Evolutionary conservation across 2,329 filamentous ascomycete genomes (phyloP), one percentile per base, ranked within the genome.

Genomic region (Colletotrichum karsti): DNA sequence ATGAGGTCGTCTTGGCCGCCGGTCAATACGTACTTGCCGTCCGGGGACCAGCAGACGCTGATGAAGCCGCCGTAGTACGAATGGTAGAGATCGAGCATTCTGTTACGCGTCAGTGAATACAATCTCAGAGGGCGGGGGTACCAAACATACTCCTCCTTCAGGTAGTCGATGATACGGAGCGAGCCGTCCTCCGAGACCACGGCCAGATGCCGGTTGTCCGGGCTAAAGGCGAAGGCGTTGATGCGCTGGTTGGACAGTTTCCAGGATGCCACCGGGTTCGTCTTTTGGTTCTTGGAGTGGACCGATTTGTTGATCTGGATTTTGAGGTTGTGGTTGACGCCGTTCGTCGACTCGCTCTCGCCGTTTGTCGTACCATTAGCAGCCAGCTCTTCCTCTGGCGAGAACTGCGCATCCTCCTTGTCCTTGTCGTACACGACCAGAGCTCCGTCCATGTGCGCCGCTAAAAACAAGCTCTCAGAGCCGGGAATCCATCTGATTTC

Each of bases 401-500:
- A 85, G 74, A 97, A 96, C 1, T 90, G 85, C 1, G 91, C 90
- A 77, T 98, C 95, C 71, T 98, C 95, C 77, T 96, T 97, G 76
- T 98, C 95, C 80, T 98, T 99, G 80, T 99, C 96, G 73, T 98
- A 99, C 2, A 98, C 94, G 3, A 99, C 88, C 48, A 99, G 80
- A 3, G 92, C 92, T 2, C 96, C 96, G 75, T 99, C 95, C 85
- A 94, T 93, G 77, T 98, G 95, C 10, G 94, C 92, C 10, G 95
- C 95, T 50, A 99, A 84, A 76, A 99, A 98, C 13, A 97, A 84
- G 71, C 93, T 97, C 76, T 99, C 96, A 7, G 95, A 97, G 28
- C 94, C 93, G 0, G 96, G 96, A 62, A 99, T 90, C 96, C 96
- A 99, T 75, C 89, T 89, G 71, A 99, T 97, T 69, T 95, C 90